Conservation (phyloP, 2,329 filamentous ascomycete species). For the Neobulgaria alba region DNA sequence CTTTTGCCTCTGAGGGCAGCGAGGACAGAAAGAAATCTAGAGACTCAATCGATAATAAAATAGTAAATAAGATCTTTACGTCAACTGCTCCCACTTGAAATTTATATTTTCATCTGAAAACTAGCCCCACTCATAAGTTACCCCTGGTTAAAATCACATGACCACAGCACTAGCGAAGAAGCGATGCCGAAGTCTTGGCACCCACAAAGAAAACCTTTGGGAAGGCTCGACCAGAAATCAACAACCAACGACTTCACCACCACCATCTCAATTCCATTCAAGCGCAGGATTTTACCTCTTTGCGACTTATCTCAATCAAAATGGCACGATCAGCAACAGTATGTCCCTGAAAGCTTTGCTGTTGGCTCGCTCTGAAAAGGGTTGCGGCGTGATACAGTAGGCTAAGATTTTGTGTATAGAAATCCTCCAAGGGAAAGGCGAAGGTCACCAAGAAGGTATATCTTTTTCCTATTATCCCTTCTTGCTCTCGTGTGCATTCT, state of each 20-base stretch:
- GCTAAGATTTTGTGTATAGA: constrained; percentile 62
- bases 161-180: too few relatives aligned
- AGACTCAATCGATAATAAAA: too few relatives aligned
- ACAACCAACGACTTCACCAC: not conserved
- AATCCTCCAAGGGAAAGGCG: constrained; percentile 61
- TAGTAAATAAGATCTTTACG: too few relatives aligned
- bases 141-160: too few relatives aligned
- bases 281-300: constrained; percentile 54
- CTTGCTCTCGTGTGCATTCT: not conserved
- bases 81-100: too few relatives aligned
- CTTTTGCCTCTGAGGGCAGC: too few relatives aligned
- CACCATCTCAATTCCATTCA: constrained; percentile 8
- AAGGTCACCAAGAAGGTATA: constrained; percentile 49
- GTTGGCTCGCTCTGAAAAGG: constrained; percentile 54
- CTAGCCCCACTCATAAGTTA: too few relatives aligned
- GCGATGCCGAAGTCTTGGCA: not conserved
- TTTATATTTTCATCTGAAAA: too few relatives aligned
- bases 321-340: constrained; percentile 87
- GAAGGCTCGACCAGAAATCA: not conserved
- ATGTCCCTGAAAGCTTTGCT: constrained; percentile 92
- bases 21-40: too few relatives aligned
- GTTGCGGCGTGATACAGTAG: constrained; percentile 74
- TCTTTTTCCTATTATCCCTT: not conserved
- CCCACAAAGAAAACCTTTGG: not conserved
- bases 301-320: constrained; percentile 52